Evolutionary conservation across 306 rosid genomes (phyloP).

Genomic region (Vicia faba): DNA sequence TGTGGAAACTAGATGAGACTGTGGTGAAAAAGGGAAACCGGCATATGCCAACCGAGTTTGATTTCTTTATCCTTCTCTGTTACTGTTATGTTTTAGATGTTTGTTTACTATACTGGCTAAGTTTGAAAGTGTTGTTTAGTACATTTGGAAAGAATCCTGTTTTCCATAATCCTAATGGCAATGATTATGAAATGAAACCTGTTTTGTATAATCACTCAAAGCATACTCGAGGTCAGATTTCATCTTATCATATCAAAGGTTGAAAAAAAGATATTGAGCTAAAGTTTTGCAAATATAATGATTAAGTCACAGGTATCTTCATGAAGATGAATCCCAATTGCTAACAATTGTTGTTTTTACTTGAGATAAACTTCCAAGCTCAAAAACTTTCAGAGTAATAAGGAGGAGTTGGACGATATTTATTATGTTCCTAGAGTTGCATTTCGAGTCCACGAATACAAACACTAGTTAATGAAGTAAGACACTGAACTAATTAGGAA

Average conservation of each 20-base stretch:
- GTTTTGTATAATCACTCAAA: not conserved
- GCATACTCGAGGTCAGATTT: not conserved
- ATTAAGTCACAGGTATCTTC: not conserved
- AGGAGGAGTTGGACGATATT: not conserved
- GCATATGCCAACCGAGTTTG: not conserved
- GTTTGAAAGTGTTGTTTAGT: not conserved
- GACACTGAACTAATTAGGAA: conserved; percentile 1
- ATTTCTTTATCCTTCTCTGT: not conserved
- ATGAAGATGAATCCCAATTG: not conserved
- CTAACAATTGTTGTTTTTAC: not conserved
- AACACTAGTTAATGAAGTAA: not conserved
- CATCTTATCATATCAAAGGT: not conserved
- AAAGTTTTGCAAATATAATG: not conserved
- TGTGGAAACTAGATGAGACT: not conserved
- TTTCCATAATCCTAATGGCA: conserved; percentile 2
- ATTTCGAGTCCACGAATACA: not conserved
- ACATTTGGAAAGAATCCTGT: not conserved
- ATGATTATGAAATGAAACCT: not conserved
- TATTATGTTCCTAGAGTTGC: not conserved
- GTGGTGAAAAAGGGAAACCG: not conserved
- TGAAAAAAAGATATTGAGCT: not conserved
- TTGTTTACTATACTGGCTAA: not conserved
- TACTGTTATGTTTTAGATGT: not conserved
- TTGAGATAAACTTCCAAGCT: not conserved
- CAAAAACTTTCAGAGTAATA: not conserved